Conservation (phyloP, 805 yeast genomes). For the Hanseniaspora lindneri region DNA sequence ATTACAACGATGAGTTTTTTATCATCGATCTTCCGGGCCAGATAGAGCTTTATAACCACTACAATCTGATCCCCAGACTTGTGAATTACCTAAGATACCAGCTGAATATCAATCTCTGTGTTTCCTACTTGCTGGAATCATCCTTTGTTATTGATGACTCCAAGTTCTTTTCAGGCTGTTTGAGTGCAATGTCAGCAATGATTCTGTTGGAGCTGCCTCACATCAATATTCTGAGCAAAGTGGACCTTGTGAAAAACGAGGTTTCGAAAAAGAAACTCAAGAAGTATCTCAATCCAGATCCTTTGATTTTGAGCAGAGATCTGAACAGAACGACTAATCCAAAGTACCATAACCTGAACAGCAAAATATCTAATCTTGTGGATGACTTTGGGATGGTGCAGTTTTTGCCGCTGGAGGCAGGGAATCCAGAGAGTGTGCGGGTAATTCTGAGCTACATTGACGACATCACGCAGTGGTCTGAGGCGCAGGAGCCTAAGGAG, state of each 20-base stretch:
- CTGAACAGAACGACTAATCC: constrained; percentile 43
- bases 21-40: constrained; percentile 97
- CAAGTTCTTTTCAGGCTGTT: constrained; percentile 88
- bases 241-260: constrained; percentile 74
- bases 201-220: constrained; percentile 89
- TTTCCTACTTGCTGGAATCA: constrained; percentile 83
- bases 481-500: constrained; percentile 91
- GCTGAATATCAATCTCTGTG: constrained; percentile 79
- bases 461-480: constrained; percentile 97
- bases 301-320: constrained; percentile 49
- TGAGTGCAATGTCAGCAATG: constrained; percentile 98
- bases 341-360: constrained; percentile 59
- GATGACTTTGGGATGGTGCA: constrained; percentile 99
- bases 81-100: constrained; percentile 72
- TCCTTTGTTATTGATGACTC: constrained; percentile 84
- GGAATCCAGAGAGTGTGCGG: constrained; percentile 60
- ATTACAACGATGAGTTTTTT: constrained; percentile 82
- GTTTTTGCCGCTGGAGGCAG: constrained; percentile 78
- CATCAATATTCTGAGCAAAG: constrained; percentile 74
- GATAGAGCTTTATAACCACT: constrained; percentile 85
- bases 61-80: constrained; percentile 82
- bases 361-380: constrained; percentile 74
- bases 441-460: constrained; percentile 85
- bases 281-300: constrained; percentile 83
- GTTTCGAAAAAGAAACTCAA: constrained; percentile 66